Evolutionary conservation across 495 filamentous ascomycete genomes (phyloP), one percentile per base, ranked within the genome.

Genomic region (Saxispiralis lemnorum): DNA sequence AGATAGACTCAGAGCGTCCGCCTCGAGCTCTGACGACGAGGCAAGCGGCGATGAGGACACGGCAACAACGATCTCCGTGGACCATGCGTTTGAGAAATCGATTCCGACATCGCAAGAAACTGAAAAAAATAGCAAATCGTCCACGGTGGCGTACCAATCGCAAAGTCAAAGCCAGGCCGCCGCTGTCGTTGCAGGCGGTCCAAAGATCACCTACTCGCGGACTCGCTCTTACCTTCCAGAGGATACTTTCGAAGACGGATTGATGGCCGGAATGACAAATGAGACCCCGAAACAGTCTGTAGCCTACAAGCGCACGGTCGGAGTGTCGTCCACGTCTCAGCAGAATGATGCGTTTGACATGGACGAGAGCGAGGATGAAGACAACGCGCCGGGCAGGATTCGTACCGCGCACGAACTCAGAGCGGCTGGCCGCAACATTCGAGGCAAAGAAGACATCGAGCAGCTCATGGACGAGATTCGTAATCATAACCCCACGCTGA

Each of bases 351-450:
- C 41, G 14, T 49, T 51, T 35, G 49, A 53, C 34, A 16, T 47
- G 15, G 48, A 52, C 1, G 51, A 52, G 13, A 62, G 59, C 21
- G 56, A 66, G 20, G 69, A 68, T 19, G 64, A 67, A 35, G 69
- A 66, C 12, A 63, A 71, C 39, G 50, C 36, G 10, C 21, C 42
- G 32, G 54, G 51, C 45, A 31, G 31, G n/a, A 77, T 94, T 45
- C 74, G 79, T 38, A 89, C 78, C 48, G 81, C 95, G 30, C 86
- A 96, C 55, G 89, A 97, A 57, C 67, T 97, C 35, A 72, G 86
- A 48, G 80, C 84, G 49, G 77, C 84, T 32, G 89, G 89, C 7
- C 76, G 78, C 17, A 92, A 87, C 57, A 78, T 75, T 38, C 78
- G 85, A 15, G 86, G 92, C 44, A 62, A 78, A 6, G 75, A 83